These are phyloP conservation scores for Aspergillus sp. DNA, from an alignment of 2,329 filamentous ascomycete species.

Conservation along the genomic window DNA sequence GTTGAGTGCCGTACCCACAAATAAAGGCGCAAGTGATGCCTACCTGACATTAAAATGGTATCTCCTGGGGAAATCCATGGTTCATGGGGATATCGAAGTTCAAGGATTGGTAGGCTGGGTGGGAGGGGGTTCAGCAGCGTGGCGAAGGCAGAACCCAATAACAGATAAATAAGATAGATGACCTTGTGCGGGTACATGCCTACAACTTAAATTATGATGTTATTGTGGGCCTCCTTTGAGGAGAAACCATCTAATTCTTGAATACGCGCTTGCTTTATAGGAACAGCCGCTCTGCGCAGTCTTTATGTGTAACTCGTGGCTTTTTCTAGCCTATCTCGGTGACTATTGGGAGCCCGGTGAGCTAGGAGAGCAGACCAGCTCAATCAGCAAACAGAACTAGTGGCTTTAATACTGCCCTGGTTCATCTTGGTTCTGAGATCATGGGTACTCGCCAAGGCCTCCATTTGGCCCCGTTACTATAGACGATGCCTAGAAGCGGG, in stretches of 20 bases:
- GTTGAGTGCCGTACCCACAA: not conserved
- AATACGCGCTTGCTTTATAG: not conserved
- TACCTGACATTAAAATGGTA: conserved; percentile 13
- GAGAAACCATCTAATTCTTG: not conserved
- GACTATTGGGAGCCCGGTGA: conserved; percentile 1
- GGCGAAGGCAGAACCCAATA: not conserved
- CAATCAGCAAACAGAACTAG: not conserved
- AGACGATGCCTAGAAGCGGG: conserved; percentile 22
- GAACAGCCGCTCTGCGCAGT: not conserved
- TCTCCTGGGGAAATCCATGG: conserved; percentile 22
- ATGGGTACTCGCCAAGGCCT: conserved; percentile 5
- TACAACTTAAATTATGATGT: not conserved
- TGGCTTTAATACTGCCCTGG: not conserved
- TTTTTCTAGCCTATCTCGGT: not conserved
- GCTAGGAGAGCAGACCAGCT: not conserved
- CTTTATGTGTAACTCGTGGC: conserved; percentile 5
- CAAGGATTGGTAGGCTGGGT: conserved; percentile 4
- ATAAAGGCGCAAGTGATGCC: not conserved
- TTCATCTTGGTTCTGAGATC: not conserved
- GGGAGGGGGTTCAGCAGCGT: not conserved
- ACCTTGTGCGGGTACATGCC: not conserved
- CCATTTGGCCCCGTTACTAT: conserved; percentile 21
- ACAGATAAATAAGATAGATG: not conserved
- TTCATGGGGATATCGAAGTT: conserved; percentile 20
- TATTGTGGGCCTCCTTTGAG: not conserved